These are phyloP conservation scores for Dichotomocladium elegans DNA, from an alignment of 371 early-diverging fungal genomes.

Conservation along the genomic window DNA sequence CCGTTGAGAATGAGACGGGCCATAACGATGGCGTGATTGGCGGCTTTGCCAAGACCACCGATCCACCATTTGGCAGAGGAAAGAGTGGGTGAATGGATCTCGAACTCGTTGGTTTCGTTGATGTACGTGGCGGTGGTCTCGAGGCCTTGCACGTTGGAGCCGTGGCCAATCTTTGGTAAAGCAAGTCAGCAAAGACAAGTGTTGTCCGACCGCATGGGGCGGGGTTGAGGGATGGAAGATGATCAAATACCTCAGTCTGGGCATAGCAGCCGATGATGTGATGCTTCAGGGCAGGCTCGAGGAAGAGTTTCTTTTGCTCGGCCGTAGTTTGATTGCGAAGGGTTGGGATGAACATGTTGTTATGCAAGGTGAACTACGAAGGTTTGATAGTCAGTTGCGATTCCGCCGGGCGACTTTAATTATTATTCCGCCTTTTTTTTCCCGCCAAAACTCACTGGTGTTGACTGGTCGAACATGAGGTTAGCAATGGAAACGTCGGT, in stretches of 20 bases:
- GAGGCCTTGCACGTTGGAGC: constrained; percentile 81
- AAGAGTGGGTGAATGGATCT: constrained; percentile 80
- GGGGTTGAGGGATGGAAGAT: too few relatives aligned
- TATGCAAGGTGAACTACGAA: constrained; percentile 46
- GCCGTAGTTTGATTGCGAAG: constrained; percentile 68
- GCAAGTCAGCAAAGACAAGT: too few relatives aligned
- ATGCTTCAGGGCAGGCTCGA: constrained; percentile 67
- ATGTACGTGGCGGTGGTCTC: constrained; percentile 90
- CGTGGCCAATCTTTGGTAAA: constrained; percentile 69
- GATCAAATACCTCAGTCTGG: constrained; percentile 64
- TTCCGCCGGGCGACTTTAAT: too few relatives aligned
- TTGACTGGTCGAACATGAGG: constrained; percentile 35
- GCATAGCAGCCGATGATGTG: constrained; percentile 85
- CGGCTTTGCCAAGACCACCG: constrained; percentile 65
- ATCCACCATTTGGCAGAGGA: constrained; percentile 90
- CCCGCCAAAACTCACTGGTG: constrained; percentile 36
- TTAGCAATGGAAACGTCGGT: constrained; percentile 30
- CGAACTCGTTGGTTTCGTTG: constrained; percentile 76
- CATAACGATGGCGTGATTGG: constrained; percentile 84
- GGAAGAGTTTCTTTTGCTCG: constrained; percentile 75
- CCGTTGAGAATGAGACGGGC: constrained; percentile 79
- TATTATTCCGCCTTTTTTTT: too few relatives aligned
- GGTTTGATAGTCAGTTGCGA: too few relatives aligned
- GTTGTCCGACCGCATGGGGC: too few relatives aligned
- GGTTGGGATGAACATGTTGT: constrained; percentile 78